Percentiles rank a stretch among this genome's conserved stretches.
Evolutionary conservation across 495 filamentous ascomycete species (phyloP).

Genomic region (Aspergillus taichungensis): DNA sequence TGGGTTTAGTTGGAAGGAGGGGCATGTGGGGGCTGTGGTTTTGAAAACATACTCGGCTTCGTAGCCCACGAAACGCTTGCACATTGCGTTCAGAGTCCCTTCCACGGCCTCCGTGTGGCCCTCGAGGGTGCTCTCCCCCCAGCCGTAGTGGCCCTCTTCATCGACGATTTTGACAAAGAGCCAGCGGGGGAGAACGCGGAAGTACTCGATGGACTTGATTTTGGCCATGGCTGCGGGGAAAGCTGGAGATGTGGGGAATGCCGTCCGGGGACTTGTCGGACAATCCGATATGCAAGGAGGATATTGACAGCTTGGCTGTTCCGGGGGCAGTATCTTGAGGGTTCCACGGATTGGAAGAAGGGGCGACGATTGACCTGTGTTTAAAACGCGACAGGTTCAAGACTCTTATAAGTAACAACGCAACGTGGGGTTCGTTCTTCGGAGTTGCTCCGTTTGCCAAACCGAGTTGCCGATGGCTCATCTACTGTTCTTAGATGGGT

Average conservation of each 20-base stretch:
- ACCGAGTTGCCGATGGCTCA: constrained; percentile 1
- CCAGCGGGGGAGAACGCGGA: constrained; percentile 66
- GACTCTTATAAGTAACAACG: background rate
- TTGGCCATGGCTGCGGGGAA: constrained; percentile 43
- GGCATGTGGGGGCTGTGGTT: background rate
- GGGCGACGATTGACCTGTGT: background rate
- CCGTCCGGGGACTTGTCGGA: too few species aligned
- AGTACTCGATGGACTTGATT: constrained; percentile 64
- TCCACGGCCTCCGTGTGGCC: constrained; percentile 70
- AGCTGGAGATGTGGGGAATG: background rate
- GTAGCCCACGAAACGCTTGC: constrained; percentile 52
- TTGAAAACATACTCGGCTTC: constrained; percentile 56
- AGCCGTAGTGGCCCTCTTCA: constrained; percentile 54
- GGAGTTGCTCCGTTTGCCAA: constrained; percentile 10
- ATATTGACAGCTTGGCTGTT: background rate
- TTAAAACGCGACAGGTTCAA: background rate
- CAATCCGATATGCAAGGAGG: too few species aligned
- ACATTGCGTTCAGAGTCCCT: constrained; percentile 62
- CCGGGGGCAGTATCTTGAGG: background rate
- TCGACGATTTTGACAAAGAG: constrained; percentile 71
- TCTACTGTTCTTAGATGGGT: too few species aligned
- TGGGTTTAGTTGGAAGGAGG: background rate
- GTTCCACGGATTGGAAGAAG: background rate
- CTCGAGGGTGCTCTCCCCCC: constrained; percentile 73
- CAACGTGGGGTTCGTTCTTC: background rate